Conservation (phyloP, 805 yeast genomes). For the Millerago galiae region DNA sequence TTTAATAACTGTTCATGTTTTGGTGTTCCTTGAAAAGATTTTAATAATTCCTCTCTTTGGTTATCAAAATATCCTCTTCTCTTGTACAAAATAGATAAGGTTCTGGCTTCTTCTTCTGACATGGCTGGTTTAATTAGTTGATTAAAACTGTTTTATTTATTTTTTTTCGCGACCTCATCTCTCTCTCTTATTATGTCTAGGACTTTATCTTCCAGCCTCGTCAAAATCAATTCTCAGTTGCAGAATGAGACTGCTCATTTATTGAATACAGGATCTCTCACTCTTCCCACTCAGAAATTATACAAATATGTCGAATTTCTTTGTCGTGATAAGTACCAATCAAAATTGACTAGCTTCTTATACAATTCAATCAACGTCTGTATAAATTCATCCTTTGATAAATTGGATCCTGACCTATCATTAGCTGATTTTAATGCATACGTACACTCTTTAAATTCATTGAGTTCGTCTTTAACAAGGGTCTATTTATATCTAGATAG, state of each 20-base stretch:
- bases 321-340: slow-evolving; percentile 18
- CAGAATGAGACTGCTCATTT: slow-evolving; percentile 3
- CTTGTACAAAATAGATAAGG: slow-evolving; percentile 13
- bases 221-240: not conserved
- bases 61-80: slow-evolving; percentile 18
- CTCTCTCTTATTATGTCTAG: not conserved
- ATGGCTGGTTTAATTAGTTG: not conserved
- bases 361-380: slow-evolving; percentile 7
- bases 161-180: not conserved
- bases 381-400: not conserved
- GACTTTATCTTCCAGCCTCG: slow-evolving; percentile 1
- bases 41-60: slow-evolving; percentile 12
- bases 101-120: slow-evolving; percentile 9
- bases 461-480: slow-evolving; percentile 5
- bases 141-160: no score
- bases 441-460: not conserved
- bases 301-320: slow-evolving; percentile 23
- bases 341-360: slow-evolving; percentile 11
- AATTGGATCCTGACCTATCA: not conserved
- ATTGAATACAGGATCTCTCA: not conserved
- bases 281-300: slow-evolving; percentile 6
- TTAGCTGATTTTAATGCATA: no score
- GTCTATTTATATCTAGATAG: slow-evolving; percentile 19
- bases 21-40: slow-evolving; percentile 13
- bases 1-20: slow-evolving; percentile 11